Evolutionary conservation across 2,329 filamentous ascomycete genomes (phyloP), one percentile per base, ranked within the genome.

Genomic region (Colletotrichum lindemuthianum): DNA sequence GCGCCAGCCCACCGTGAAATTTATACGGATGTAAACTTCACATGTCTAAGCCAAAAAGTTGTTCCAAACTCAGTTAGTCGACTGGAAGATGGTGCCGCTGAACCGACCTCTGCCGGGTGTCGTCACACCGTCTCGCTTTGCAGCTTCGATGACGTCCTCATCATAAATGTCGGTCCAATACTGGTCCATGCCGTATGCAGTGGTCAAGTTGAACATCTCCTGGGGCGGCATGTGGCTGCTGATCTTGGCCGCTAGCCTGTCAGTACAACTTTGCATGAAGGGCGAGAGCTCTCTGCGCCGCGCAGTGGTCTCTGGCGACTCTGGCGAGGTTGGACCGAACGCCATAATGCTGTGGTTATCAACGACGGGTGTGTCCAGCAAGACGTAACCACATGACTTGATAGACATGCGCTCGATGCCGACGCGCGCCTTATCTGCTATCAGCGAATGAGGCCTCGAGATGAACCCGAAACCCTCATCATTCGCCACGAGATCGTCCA

Each of bases 381-480:
- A 73, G 39, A 82, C 84, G 69, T 90, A 90, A 54, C 88, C 88
- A 70, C 88, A 90, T 0, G 86, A 89, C 37, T 82, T 82, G 74
- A 90, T 83, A 1, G 80, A 78, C 36, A 90, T 74, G 12, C 70
- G 73, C 33, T 73, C 72, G 24, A 82, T 69, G 13, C 68, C 69
- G 40, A 75, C 76, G 4, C 58, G 63, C n/a, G 54, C 61, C 67
- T 75, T 70, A 36, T 78, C 74, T 5, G 34, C 45, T 6, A 58
- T n/a, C 13, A 75, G 70, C n/a, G 48, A 34, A 32, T 59, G 53
- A 9, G 69, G 58, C 13, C 60, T 44, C 9, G 73, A 73, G 10
- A 77, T 63, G n/a, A 69, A 72, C 56, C 36, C 45, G 34, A 59
- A 64, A 13, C 43, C 49, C 11, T 54, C 45, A 51, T 56, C 45